These are phyloP conservation scores for Pichia sp. DNA, from an alignment of 1,139 yeast species.

Conservation along the genomic window DNA sequence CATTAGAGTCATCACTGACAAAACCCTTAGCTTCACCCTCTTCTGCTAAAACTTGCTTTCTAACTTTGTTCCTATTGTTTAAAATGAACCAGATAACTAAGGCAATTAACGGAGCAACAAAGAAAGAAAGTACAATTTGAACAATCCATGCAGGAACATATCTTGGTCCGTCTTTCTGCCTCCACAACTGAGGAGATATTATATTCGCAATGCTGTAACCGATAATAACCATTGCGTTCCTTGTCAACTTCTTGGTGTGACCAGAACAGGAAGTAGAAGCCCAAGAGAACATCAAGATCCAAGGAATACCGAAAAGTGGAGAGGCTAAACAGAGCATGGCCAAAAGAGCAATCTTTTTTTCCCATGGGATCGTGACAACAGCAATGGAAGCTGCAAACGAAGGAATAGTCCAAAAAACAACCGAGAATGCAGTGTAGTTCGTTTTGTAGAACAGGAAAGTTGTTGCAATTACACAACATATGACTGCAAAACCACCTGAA, in stretches of 20 bases:
- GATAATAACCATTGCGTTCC: slow-evolving; percentile 40
- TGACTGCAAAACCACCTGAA: slow-evolving; percentile 25
- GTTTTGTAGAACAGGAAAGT: slow-evolving; percentile 21
- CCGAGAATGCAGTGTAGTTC: slow-evolving; percentile 35
- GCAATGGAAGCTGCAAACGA: slow-evolving; percentile 44
- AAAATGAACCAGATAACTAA: slow-evolving; percentile 39
- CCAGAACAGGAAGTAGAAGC: slow-evolving; percentile 36
- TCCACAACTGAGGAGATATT: slow-evolving; percentile 46
- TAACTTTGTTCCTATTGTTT: slow-evolving; percentile 36
- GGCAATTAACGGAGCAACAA: slow-evolving; percentile 38
- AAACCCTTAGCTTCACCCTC: slow-evolving; percentile 25
- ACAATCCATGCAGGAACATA: slow-evolving; percentile 50
- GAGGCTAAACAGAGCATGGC: slow-evolving; percentile 41
- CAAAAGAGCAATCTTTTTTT: slow-evolving; percentile 39
- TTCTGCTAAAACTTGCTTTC: slow-evolving; percentile 26
- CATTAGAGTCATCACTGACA: slow-evolving; percentile 31
- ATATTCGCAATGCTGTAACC: slow-evolving; percentile 40
- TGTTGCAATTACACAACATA: slow-evolving; percentile 25
- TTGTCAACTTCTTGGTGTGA: slow-evolving; percentile 39
- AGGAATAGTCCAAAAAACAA: slow-evolving; percentile 40
- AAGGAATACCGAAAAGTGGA: slow-evolving; percentile 40
- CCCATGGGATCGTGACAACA: slow-evolving; percentile 40
- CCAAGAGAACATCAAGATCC: slow-evolving; percentile 41
- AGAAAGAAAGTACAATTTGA: slow-evolving; percentile 47
- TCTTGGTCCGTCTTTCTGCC: slow-evolving; percentile 38